Conservation (phyloP, 495 filamentous ascomycete species). For the Xylaria curta region DNA sequence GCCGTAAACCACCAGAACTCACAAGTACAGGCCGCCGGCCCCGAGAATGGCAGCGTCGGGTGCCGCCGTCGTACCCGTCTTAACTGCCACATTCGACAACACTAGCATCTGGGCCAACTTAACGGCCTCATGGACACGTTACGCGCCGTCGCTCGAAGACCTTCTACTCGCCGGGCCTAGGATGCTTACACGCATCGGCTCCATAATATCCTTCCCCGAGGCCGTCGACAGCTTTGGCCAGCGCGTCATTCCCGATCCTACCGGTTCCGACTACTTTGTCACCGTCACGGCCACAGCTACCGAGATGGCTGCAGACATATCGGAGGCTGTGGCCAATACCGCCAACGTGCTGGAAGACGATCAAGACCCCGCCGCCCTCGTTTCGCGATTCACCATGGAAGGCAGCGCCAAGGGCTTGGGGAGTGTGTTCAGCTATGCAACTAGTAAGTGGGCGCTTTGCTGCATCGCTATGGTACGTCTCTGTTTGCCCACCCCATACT, state of each 20-base stretch:
- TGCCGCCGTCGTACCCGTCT: constrained; percentile 27
- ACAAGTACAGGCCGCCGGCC: neutral
- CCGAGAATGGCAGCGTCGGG: constrained; percentile 37
- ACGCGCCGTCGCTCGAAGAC: constrained; percentile 58
- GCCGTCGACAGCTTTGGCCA: constrained; percentile 68
- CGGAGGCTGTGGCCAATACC: constrained; percentile 40
- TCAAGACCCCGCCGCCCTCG: constrained; percentile 48
- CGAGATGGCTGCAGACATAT: constrained; percentile 46
- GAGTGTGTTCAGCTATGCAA: constrained; percentile 88
- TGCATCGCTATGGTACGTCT: constrained; percentile 70
- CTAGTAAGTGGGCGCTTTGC: constrained; percentile 89
- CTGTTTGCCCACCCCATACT: neutral
- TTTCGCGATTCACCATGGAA: constrained; percentile 58
- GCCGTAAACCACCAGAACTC: neutral
- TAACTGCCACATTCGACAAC: constrained; percentile 34
- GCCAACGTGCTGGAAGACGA: constrained; percentile 36
- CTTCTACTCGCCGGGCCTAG: constrained; percentile 66
- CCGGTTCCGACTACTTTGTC: constrained; percentile 49
- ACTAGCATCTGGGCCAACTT: constrained; percentile 55
- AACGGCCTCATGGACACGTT: constrained; percentile 50
- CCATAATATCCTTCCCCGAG: constrained; percentile 64
- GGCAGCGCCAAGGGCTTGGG: constrained; percentile 66
- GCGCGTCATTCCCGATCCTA: constrained; percentile 64
- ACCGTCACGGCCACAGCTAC: constrained; percentile 42
- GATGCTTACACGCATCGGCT: constrained; percentile 67